These are phyloP conservation scores for Raddia distichophylla DNA, from an alignment of 176 grass and related monocot genomes.

Conservation along the genomic window DNA sequence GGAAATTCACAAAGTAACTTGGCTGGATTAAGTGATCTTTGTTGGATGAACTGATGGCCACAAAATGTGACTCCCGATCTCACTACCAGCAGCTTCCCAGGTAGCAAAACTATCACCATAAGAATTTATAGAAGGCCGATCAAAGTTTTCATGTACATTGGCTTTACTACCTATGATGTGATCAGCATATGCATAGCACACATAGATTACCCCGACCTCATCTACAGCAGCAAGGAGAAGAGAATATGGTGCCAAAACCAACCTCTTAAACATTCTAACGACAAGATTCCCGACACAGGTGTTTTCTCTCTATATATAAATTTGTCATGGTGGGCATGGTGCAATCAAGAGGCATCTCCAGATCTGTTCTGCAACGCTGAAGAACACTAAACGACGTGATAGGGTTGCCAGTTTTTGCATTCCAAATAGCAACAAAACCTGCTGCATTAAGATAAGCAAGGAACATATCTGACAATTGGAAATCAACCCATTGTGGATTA, in stretches of 20 bases:
- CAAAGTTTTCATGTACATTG: conserved; percentile 38
- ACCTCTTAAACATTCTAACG: conserved; percentile 61
- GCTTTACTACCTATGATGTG: conserved; percentile 67
- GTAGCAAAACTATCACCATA: conserved; percentile 51
- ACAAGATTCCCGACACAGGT: conserved; percentile 11
- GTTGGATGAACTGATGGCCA: conserved; percentile 38
- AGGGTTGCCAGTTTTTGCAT: conserved; percentile 53
- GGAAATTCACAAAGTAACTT: conserved; percentile 35
- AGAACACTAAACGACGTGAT: conserved; percentile 54
- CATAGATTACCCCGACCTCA: conserved; percentile 71
- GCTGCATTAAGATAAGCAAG: conserved; percentile 63
- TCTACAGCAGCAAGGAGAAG: conserved; percentile 69
- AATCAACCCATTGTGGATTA: conserved; percentile 73
- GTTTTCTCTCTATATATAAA: conserved; percentile 33
- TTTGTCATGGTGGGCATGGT: conserved; percentile 29
- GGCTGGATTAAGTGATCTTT: conserved; percentile 35
- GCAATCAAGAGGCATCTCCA: conserved; percentile 32
- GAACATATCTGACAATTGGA: conserved; percentile 85
- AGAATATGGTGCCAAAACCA: conserved; percentile 73
- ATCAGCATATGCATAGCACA: conserved; percentile 69
- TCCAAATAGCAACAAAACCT: conserved; percentile 78
- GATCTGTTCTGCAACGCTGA: conserved; percentile 43
- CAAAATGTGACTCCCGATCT: conserved; percentile 65
- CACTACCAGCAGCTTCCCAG: conserved; percentile 83
- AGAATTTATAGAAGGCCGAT: conserved; percentile 41